phyloP scores from a whole-genome alignment of 176 grass and related monocot genomes.

The Musa itinerans region DNA sequence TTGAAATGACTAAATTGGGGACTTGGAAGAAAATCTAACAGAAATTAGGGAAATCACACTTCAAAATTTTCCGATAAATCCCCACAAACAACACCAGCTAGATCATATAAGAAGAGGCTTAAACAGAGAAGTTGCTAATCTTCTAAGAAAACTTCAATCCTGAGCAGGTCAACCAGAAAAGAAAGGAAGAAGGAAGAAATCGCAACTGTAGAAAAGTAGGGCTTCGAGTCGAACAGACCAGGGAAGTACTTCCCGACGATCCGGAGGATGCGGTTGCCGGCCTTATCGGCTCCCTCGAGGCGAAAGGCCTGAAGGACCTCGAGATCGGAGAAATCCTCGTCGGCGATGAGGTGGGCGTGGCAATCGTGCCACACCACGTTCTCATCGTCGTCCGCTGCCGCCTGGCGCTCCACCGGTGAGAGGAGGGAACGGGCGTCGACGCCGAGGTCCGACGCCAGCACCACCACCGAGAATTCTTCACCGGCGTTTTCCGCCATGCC shows the following conservation, averaged over 20 bases:
- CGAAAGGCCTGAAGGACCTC: conserved; percentile 76
- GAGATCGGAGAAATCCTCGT: conserved; percentile 78
- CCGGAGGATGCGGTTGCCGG: conserved; percentile 49
- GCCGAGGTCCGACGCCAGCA: conserved; percentile 66
- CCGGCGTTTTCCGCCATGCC: conserved; percentile 24
- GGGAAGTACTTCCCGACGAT: conserved; percentile 87
- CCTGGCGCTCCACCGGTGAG: conserved; percentile 22
- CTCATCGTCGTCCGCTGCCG: not conserved
- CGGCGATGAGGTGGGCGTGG: conserved; percentile 30
- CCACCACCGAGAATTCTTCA: conserved; percentile 61
- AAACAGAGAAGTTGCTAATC: no score
- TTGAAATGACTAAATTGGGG: not conserved
- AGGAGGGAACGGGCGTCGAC: conserved; percentile 53
- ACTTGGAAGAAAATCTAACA: not conserved
- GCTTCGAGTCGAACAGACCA: conserved; percentile 20
- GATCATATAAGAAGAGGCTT: no score
- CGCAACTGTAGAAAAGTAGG: not conserved
- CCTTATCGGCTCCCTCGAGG: conserved; percentile 48
- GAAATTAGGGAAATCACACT: not conserved
- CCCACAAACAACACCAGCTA: not conserved
- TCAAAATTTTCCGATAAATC: not conserved
- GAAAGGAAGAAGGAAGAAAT: not conserved
- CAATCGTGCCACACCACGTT: conserved; percentile 76
- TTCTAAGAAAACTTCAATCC: not conserved
- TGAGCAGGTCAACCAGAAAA: not conserved